These are phyloP conservation scores for Kurtzmaniella quercitrusa DNA, from an alignment of 1,139 yeast species.

Conservation along the genomic window DNA sequence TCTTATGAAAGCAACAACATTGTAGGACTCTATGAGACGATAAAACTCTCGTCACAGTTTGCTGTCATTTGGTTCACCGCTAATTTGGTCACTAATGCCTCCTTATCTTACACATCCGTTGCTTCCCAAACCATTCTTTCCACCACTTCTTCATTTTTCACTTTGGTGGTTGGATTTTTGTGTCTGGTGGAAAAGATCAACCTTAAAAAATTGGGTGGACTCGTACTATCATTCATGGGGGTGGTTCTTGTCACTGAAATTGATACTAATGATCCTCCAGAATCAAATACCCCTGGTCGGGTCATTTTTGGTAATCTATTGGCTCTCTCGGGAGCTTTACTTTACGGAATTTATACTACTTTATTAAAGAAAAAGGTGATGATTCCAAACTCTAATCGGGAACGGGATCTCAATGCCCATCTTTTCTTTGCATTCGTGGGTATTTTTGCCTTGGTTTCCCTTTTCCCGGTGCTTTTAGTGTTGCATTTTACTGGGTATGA, in stretches of 20 bases:
- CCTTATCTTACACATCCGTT: conserved; percentile 82
- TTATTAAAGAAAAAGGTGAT: conserved; percentile 66
- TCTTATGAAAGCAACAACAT: conserved; percentile 11
- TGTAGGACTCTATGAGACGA: conserved; percentile 42
- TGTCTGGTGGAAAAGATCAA: conserved; percentile 70
- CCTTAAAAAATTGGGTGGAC: conserved; percentile 60
- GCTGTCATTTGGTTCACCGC: conserved; percentile 87
- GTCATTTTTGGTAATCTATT: conserved; percentile 71
- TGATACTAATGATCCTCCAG: conserved; percentile 34
- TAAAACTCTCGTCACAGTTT: conserved; percentile 70
- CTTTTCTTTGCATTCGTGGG: conserved; percentile 95
- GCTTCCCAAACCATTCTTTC: conserved; percentile 91
- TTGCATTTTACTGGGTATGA: conserved; percentile 66
- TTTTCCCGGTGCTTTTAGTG: conserved; percentile 79
- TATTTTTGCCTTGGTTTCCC: conserved; percentile 62
- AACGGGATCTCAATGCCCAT: conserved; percentile 73
- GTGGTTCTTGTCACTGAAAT: conserved; percentile 71
- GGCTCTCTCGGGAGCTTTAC: conserved; percentile 78
- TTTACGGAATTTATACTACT: conserved; percentile 91
- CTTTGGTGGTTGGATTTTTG: conserved; percentile 74
- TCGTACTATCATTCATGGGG: conserved; percentile 71
- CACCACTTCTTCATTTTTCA: conserved; percentile 90
- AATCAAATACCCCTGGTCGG: conserved; percentile 20
- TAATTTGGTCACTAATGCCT: conserved; percentile 82
- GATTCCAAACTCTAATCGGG: conserved; percentile 46